phyloP scores from a whole-genome alignment of 2,329 filamentous ascomycete species.

The Cladosporium sphaerospermum region DNA sequence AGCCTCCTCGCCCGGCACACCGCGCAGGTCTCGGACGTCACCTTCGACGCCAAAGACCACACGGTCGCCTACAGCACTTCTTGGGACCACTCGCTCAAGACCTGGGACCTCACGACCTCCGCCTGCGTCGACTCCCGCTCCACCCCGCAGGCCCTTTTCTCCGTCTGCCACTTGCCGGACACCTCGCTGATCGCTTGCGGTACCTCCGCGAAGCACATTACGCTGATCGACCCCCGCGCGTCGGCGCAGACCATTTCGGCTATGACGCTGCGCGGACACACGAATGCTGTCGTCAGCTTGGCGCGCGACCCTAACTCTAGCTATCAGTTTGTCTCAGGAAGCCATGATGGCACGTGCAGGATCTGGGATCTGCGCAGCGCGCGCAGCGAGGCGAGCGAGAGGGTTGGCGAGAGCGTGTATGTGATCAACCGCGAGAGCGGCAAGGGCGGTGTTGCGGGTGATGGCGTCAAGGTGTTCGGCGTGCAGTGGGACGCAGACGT shows the following conservation, averaged over 20 bases:
- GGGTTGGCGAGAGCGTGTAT: conserved; percentile 65
- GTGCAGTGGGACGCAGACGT: conserved; percentile 80
- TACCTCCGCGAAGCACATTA: conserved; percentile 79
- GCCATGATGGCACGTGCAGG: conserved; percentile 84
- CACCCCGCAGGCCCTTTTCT: conserved; percentile 77
- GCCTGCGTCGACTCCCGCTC: conserved; percentile 73
- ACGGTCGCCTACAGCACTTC: conserved; percentile 89
- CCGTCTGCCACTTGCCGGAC: conserved; percentile 65
- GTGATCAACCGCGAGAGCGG: conserved; percentile 62
- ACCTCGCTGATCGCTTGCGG: conserved; percentile 64
- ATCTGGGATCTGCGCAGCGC: conserved; percentile 87
- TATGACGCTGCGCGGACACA: conserved; percentile 87
- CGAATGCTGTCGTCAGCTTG: conserved; percentile 62
- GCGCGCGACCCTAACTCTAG: conserved; percentile 59
- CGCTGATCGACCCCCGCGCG: conserved; percentile 82
- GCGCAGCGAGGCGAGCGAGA: conserved; percentile 38
- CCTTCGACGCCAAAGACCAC: conserved; percentile 78
- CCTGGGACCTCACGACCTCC: conserved; percentile 81
- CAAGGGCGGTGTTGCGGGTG: conserved; percentile 44
- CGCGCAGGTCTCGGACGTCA: conserved; percentile 66
- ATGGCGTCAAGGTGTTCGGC: conserved; percentile 83
- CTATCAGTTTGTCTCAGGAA: conserved; percentile 73
- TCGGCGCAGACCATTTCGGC: conserved; percentile 70
- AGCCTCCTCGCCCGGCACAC: conserved; percentile 66
- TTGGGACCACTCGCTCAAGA: conserved; percentile 84